phyloP scores from a whole-genome alignment of 2,329 filamentous ascomycete genomes.

The Calonectria multiphialidica region DNA sequence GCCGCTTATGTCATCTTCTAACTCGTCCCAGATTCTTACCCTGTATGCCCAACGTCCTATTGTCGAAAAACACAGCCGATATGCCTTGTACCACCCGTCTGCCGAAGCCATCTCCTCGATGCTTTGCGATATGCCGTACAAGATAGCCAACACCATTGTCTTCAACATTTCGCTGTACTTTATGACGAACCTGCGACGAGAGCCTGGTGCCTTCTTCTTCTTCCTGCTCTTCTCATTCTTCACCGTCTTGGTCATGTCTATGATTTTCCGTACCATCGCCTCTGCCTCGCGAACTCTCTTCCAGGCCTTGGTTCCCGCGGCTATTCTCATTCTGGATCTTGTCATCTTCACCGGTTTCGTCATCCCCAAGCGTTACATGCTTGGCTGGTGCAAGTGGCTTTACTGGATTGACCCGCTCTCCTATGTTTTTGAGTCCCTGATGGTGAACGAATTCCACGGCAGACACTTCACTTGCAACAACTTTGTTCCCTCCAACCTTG shows the following conservation, averaged over 20 bases:
- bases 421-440: constrained; percentile 84
- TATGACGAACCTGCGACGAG: constrained; percentile 83
- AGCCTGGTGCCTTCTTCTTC: constrained; percentile 85
- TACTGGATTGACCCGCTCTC: constrained; percentile 84
- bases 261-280: constrained; percentile 64
- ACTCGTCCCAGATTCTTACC: constrained; percentile 74
- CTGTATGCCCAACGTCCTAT: constrained; percentile 91
- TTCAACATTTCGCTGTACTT: constrained; percentile 91
- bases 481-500: constrained; percentile 55
- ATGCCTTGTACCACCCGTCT: constrained; percentile 90
- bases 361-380: constrained; percentile 76
- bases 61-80: constrained; percentile 89
- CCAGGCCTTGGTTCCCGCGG: constrained; percentile 46
- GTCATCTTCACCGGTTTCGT: constrained; percentile 80
- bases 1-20: background rate
- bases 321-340: constrained; percentile 49
- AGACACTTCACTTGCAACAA: constrained; percentile 68
- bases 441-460: constrained; percentile 85
- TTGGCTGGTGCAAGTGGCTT: constrained; percentile 86
- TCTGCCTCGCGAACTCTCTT: constrained; percentile 43
- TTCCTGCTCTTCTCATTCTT: constrained; percentile 83
- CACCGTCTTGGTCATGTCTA: constrained; percentile 78
- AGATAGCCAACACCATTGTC: constrained; percentile 74
- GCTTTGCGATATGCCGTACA: constrained; percentile 88
- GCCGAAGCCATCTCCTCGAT: constrained; percentile 91